Conservation (phyloP, 192 early-diverging fungal genomes). For the Borealophlyctis nickersoniae region DNA sequence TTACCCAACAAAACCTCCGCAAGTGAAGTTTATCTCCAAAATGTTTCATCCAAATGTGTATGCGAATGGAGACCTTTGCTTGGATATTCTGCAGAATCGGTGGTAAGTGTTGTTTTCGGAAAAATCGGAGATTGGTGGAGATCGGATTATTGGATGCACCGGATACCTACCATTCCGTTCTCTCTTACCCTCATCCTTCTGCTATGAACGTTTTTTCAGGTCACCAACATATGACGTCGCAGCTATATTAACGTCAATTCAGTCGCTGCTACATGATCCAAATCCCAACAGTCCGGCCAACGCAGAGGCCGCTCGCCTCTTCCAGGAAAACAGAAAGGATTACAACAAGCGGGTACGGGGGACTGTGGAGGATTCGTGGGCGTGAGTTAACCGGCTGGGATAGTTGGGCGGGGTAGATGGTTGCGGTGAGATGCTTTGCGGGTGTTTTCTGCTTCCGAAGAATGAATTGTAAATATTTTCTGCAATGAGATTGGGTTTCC, state of each 20-base stretch:
- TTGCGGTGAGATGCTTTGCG: no score
- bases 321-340: constrained; percentile 90
- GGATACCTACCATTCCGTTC: no score
- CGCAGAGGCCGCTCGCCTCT: constrained; percentile 91
- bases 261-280: constrained; percentile 93
- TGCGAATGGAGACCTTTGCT: constrained; percentile 92
- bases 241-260: constrained; percentile 80
- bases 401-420: no score
- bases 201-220: background rate
- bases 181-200: background rate
- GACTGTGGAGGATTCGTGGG: constrained; percentile 88
- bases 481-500: no score
- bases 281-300: constrained; percentile 97
- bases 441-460: no score
- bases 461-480: no score
- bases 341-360: constrained; percentile 88
- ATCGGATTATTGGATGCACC: no score
- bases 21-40: constrained; percentile 86
- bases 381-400: no score
- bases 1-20: constrained; percentile 96
- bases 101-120: constrained; percentile 73
- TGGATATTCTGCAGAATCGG: constrained; percentile 97
- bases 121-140: no score
- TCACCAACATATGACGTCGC: constrained; percentile 4
- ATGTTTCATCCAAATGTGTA: constrained; percentile 99